Base-by-base conservation (phyloP, 768 basidiomycete genomes). In the Galerina marginata region DNA sequence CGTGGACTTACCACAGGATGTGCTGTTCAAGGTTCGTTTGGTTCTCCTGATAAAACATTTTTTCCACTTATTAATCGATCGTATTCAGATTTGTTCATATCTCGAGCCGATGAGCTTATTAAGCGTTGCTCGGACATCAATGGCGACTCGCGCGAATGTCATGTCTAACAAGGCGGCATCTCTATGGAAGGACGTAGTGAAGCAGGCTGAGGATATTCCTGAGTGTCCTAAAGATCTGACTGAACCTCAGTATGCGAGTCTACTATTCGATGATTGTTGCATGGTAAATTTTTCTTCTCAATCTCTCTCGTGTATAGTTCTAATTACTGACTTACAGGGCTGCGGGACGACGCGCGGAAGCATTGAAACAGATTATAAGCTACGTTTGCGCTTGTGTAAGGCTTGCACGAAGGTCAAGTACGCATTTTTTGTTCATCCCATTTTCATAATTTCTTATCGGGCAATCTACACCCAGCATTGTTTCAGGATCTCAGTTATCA, bases 61-160 rank as follows among this genome's bases (percentile, higher is more conserved):
- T 33, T 33, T 33, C 7, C 20, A 38, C 11, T 20, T 20, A 20
- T 33, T 33, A 33, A 1, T 33, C 7, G 4, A 37, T 23, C 15
- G 4, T n/a, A 38, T 9, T 6, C 16, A 58, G 56, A 50, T 50
- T 16, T 45, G 14, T 26, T 29, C 58, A 7, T 66, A 77, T 54
- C 66, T 81, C 4, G 61, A 71, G 26, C 78, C 80, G 9, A 38
- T 63, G 7, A 79, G 81, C 63, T 57, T 83, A 3, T 65, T 83
- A 9, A 70, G 66, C 47, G 69, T 81, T 3, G 70, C 76, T 2
- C 65, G 76, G 37, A 68, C 76, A 2, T 72, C 66, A 33, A 75
- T 74, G 53, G 63, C 60, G 0, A 66, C 81, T 40, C 73, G 78
- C 9, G 50, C 58, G 1, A 67, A 77, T 3, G 64, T 81, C 16